Conservation (phyloP, 257 asterid genomes). For the Cynanchum wilfordii region DNA sequence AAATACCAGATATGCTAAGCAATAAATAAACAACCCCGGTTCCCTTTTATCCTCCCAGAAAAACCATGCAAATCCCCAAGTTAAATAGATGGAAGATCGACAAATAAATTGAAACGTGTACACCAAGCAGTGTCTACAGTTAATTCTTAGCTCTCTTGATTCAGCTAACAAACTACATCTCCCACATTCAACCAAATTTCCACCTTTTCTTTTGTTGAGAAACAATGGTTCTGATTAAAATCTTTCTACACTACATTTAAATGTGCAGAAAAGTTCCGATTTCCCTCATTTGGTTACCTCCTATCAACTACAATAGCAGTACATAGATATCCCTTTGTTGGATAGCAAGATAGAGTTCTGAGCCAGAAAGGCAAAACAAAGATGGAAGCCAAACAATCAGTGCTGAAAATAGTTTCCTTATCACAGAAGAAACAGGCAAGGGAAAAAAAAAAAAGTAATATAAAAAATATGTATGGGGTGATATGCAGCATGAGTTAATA, state of each 20-base stretch:
- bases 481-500: background rate
- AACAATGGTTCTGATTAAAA: background rate
- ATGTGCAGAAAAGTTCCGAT: too few species aligned
- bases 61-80: background rate
- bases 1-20: background rate
- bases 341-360: background rate
- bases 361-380: background rate
- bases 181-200: background rate
- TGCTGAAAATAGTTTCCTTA: background rate
- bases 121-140: background rate
- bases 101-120: background rate
- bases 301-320: background rate
- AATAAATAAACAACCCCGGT: background rate
- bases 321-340: background rate
- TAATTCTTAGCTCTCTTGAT: background rate
- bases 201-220: background rate
- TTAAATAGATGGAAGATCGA: background rate
- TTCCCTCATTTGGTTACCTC: background rate
- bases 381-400: slow-evolving; percentile 3
- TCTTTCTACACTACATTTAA: too few species aligned
- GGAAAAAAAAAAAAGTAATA: background rate
- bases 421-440: background rate
- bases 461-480: background rate
- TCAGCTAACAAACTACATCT: background rate
- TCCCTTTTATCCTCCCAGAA: background rate